Conservation (phyloP, 495 filamentous ascomycete species). For the Tuber melanosporum region DNA sequence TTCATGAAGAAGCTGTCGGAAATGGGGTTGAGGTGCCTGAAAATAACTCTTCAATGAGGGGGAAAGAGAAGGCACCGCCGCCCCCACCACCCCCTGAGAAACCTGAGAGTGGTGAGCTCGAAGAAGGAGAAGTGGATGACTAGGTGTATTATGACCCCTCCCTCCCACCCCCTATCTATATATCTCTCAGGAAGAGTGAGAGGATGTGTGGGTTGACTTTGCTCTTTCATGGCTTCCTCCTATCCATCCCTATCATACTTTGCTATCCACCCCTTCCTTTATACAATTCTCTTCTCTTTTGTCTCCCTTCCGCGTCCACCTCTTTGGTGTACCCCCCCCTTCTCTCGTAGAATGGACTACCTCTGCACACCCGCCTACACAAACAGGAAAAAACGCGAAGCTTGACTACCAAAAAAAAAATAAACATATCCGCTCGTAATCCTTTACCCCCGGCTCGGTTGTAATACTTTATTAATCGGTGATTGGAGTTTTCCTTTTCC, state of each 20-base stretch:
- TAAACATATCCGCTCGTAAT: neutral
- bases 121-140: constrained; percentile 40
- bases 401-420: neutral
- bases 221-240: neutral
- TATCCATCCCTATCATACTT: neutral
- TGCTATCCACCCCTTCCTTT: neutral
- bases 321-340: neutral
- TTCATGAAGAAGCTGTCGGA: constrained; percentile 35
- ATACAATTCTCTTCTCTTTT: neutral
- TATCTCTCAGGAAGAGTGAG: neutral
- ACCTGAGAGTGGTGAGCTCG: constrained; percentile 35
- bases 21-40: constrained; percentile 31
- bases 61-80: constrained; percentile 16
- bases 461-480: neutral
- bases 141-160: constrained; percentile 5
- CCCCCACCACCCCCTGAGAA: constrained; percentile 14
- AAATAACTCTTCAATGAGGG: neutral
- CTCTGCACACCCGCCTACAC: neutral
- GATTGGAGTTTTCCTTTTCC: neutral
- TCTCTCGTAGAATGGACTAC: neutral
- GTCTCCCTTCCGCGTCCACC: no score
- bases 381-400: neutral
- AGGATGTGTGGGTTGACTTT: neutral
- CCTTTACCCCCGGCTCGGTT: neutral
- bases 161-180: neutral